Conservation (phyloP, 2,329 filamentous ascomycete genomes). For the Colletotrichum gloeosporioides region DNA sequence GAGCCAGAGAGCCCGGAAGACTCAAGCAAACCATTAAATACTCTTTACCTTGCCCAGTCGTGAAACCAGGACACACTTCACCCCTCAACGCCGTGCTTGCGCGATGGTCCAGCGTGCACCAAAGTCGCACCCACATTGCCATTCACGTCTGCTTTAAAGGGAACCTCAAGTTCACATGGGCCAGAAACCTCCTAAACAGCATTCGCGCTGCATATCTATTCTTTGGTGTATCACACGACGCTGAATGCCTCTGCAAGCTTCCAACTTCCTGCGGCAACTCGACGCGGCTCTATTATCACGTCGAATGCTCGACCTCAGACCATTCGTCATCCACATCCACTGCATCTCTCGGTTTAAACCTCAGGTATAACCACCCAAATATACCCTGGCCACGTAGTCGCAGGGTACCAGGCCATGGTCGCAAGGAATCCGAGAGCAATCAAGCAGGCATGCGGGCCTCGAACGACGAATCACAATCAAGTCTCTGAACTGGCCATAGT, state of each 20-base stretch:
- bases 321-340: neutral
- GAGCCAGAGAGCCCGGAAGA: too few species aligned
- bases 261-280: neutral
- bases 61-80: too few species aligned
- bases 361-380: accelerated
- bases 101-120: too few species aligned
- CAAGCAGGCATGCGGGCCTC: neutral
- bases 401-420: neutral
- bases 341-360: neutral
- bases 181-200: neutral
- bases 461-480: neutral
- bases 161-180: neutral
- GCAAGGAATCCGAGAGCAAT: neutral
- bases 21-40: too few species aligned
- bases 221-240: too few species aligned
- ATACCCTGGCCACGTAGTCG: neutral
- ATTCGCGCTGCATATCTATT: too few species aligned
- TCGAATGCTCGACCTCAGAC: accelerated
- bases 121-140: accelerated
- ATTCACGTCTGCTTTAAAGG: neutral
- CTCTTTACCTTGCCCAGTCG: too few species aligned
- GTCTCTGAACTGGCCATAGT: too few species aligned
- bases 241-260: neutral
- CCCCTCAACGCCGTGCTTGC: too few species aligned
- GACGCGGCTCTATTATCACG: accelerated